Base-by-base conservation (phyloP, 129 eudicot species). In the Chrysanthemum makinoi region DNA sequence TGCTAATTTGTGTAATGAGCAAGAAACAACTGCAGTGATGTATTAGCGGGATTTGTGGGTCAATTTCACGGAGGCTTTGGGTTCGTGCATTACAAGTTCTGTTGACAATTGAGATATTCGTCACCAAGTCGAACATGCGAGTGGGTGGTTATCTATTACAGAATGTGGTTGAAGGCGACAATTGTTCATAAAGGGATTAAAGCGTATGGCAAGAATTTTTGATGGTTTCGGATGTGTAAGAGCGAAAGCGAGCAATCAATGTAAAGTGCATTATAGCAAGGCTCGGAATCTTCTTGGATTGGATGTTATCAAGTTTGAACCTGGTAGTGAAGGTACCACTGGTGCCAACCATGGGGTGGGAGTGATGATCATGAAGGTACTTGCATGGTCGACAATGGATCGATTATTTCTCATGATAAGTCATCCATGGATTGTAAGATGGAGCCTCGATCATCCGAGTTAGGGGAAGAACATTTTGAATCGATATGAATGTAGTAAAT, bases 1-100 rank as follows among this genome's bases (percentile, higher is more conserved):
- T 43, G 82, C 75, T 69, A 47, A 66, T 10, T 68, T 39, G 17
- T 71, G 83, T 54, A 79, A 65, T 69, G 99, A 87, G 70, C 85
- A 83, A 67, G 99, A 95, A 76, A 82, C 90, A 0, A 87, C 66
- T 18, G 96, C 99, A 56, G 99, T 20, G 97, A 90, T 84, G 97
- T 90, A 4, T 81, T 95, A 82, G 99, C 17, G 97, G 97, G 59
- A 95, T 95, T 33, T 90, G 96, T 80, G 96, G 96, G 65, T 88
- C 99, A 47, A 58, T 90, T 12, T 95, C 99, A n/a, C 99, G 22
- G 99, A 95, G 83, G 96, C 99, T 44, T 81, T 90, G 89, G 86
- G 97, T 76, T 95, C 99, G 69, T 95, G 97, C 83, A 82, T 89
- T 66, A 94, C 96, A 1, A 94, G 89, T 57, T 86, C 87, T 0